Base-by-base conservation (phyloP, 1,284 basidiomycete genomes). In the Cutaneotrichosporon cutaneum region DNA sequence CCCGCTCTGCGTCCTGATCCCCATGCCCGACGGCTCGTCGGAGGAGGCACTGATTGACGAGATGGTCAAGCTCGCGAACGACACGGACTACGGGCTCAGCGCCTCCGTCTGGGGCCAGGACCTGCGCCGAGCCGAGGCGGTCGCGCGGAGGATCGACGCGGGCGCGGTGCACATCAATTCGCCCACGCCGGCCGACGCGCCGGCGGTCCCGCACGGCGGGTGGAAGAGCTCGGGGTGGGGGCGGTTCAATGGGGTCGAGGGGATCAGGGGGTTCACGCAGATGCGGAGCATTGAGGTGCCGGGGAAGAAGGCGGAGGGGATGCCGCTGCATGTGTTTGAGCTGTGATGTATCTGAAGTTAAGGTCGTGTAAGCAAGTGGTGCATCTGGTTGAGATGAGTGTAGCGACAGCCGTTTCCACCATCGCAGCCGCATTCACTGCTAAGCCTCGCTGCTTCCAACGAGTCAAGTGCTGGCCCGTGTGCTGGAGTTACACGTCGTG, bases 61-160 rank as follows among this genome's bases (percentile, higher is more conserved):
- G 8, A 77, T 87, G 58, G 80, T 83, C 2, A 77, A 79, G 1
- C 81, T 82, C 32, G 72, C 72, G 24, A 74, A 88, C 66, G 80
- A 82, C 6, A 81, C 84, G 0, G 82, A 83, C 0, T 87, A 85
- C 65, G 83, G 85, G 2, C 72, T 88, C 33, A 76, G 80, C 0
- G 82, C 85, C 0, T 77, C 81, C 1, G 65, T 88, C 8, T 88
- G 86, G 85, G 85, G 86, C 0, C 71, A 69, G 3, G 82, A 87
- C 66, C 62, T 84, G 14, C 77, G 81, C 60, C 72, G 70, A 16
- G 85, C 83, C 2, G 76, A 84, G 59, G 71, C 82, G 11, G 79
- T 87, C 6, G 84, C 85, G 13, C 74, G 77, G 22, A 78, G 82
- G 4, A 82, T 88, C 48, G 66, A 73, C 11, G 50, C 59, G 1